phyloP scores from a whole-genome alignment of 352 stramenopile species.

The Phytophthora pluvialis region DNA sequence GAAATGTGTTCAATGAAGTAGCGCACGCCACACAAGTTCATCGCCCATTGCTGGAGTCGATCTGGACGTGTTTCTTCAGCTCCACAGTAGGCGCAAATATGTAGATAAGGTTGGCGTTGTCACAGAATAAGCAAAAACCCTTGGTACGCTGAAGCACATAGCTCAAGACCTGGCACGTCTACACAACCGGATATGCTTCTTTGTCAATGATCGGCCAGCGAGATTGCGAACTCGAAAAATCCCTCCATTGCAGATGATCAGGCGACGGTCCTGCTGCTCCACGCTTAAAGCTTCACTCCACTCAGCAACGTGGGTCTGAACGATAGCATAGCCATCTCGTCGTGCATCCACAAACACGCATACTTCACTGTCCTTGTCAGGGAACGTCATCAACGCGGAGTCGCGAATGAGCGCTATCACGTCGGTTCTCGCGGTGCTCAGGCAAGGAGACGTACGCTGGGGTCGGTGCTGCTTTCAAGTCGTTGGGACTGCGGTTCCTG shows the following conservation, averaged over 20 bases:
- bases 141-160: neutral
- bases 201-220: neutral
- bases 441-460: too few relatives aligned
- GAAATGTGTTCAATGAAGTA: neutral
- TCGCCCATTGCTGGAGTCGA: neutral
- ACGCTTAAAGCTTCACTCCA: neutral
- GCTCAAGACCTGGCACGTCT: neutral
- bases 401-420: too few relatives aligned
- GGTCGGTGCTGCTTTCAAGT: too few relatives aligned
- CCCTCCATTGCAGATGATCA: neutral
- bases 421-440: too few relatives aligned
- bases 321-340: neutral
- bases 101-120: slow-evolving; percentile 2
- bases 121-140: neutral
- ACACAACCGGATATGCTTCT: neutral
- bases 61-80: too few relatives aligned
- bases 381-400: neutral
- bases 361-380: neutral
- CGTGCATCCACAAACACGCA: neutral
- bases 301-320: neutral
- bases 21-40: neutral
- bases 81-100: neutral
- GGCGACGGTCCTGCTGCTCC: neutral
- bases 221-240: neutral
- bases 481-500: too few relatives aligned